A percentile compares a stretch with the other conserved stretches of the same genome.
Evolutionary conservation across 306 rosid genomes (phyloP).

Genomic region (Begonia fuchsioides): DNA sequence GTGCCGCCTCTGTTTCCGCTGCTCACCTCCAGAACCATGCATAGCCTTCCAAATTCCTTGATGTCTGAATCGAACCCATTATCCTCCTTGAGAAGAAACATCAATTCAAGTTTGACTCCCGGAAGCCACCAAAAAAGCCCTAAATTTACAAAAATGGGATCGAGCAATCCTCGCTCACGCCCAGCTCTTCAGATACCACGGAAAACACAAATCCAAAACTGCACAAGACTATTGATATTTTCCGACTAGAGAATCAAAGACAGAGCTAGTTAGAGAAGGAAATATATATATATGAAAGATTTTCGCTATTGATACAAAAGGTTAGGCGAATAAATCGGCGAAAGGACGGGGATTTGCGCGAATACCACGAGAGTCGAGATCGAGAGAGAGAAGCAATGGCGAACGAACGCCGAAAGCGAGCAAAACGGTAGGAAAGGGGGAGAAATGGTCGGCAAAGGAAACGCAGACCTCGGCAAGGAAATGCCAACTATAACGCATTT

Average conservation of each 20-base stretch:
- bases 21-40: slow-evolving; percentile 86
- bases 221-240: not conserved
- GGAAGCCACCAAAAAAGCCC: slow-evolving; percentile 2
- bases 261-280: slow-evolving; percentile 1
- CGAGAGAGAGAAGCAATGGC: slow-evolving; percentile 24
- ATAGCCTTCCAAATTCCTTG: slow-evolving; percentile 76
- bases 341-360: slow-evolving; percentile 54
- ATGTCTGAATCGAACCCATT: slow-evolving; percentile 50
- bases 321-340: slow-evolving; percentile 17
- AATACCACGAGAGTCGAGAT: slow-evolving; percentile 15
- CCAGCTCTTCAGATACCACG: slow-evolving; percentile 34
- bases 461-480: slow-evolving; percentile 16
- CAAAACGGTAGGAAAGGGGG: slow-evolving; percentile 5
- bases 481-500: slow-evolving; percentile 12
- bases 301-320: slow-evolving; percentile 31
- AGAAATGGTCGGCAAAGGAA: slow-evolving; percentile 16
- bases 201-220: slow-evolving; percentile 5
- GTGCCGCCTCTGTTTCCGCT: slow-evolving; percentile 86
- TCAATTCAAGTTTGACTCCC: slow-evolving; percentile 67
- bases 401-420: slow-evolving; percentile 31
- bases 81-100: slow-evolving; percentile 63
- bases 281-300: slow-evolving; percentile 9
- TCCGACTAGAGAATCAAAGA: slow-evolving; percentile 39
- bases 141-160: not conserved
- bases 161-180: slow-evolving; percentile 46